Conservation (phyloP, 257 asterid genomes). For the Solanum okadae region DNA sequence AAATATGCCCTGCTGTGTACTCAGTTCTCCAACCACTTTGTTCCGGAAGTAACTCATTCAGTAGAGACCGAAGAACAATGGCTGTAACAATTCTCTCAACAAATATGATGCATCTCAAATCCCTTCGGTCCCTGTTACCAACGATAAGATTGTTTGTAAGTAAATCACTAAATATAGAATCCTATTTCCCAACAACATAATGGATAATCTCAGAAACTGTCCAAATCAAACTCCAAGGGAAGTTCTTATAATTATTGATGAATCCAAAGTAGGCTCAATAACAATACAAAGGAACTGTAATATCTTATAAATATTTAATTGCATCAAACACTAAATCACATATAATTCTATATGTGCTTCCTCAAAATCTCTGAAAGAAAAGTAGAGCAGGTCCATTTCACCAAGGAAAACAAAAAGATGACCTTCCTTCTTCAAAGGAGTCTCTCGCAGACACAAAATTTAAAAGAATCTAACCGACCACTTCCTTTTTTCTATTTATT, state of each 20-base stretch:
- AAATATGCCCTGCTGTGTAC: conserved; percentile 56
- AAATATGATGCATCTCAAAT: conserved; percentile 77
- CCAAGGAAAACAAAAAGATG: background rate
- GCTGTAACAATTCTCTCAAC: conserved; percentile 80
- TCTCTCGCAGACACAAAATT: background rate
- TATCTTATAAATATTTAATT: background rate
- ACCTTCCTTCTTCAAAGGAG: background rate
- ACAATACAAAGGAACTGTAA: background rate
- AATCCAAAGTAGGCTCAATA: background rate
- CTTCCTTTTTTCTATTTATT: background rate
- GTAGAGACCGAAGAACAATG: conserved; percentile 40
- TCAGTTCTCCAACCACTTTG: conserved; percentile 54
- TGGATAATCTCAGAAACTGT: background rate
- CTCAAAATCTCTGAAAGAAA: background rate
- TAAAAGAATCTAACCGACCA: background rate
- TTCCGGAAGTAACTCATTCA: conserved; percentile 57
- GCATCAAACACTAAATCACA: background rate
- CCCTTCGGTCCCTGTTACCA: conserved; percentile 31
- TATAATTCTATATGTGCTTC: background rate
- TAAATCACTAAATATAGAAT: background rate
- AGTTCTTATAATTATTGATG: background rate
- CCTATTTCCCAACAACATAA: background rate
- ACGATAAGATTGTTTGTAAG: background rate
- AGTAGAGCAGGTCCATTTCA: background rate
- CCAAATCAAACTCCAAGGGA: background rate